phyloP scores from a whole-genome alignment of 129 eudicot genomes.

The Ambrosia trifida region DNA sequence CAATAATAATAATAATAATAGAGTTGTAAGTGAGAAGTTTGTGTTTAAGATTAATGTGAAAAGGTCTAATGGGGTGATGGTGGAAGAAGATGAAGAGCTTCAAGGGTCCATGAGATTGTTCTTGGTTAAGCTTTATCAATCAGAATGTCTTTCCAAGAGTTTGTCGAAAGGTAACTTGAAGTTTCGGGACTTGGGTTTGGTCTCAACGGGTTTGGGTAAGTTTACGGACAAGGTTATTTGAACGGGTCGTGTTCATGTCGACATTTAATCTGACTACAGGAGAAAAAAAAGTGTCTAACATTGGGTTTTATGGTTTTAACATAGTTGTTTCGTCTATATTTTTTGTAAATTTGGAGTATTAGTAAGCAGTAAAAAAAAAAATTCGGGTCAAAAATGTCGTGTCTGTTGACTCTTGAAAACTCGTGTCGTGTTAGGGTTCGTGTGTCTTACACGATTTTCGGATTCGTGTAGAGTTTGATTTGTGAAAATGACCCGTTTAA shows the following conservation, averaged over 20 bases:
- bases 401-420: background rate
- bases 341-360: background rate
- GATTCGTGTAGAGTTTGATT: background rate
- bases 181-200: too few species aligned
- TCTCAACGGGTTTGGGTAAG: background rate
- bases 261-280: too few species aligned
- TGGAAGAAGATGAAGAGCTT: conserved; percentile 59
- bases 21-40: conserved; percentile 69
- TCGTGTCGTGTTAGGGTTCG: background rate
- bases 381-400: background rate
- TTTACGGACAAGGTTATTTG: background rate
- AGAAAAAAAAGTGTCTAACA: too few species aligned
- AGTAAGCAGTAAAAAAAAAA: background rate
- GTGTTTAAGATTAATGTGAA: conserved; percentile 69
- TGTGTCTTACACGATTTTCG: background rate
- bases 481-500: background rate
- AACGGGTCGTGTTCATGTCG: too few species aligned
- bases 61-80: conserved; percentile 53
- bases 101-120: conserved; percentile 71
- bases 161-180: conserved; percentile 55
- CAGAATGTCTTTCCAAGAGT: conserved; percentile 60
- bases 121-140: conserved; percentile 70
- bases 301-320: too few species aligned
- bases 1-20: conserved; percentile 12
- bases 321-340: too few species aligned